Conservation (phyloP, 106 monocot genomes). For the Dendrobium huoshanense region DNA sequence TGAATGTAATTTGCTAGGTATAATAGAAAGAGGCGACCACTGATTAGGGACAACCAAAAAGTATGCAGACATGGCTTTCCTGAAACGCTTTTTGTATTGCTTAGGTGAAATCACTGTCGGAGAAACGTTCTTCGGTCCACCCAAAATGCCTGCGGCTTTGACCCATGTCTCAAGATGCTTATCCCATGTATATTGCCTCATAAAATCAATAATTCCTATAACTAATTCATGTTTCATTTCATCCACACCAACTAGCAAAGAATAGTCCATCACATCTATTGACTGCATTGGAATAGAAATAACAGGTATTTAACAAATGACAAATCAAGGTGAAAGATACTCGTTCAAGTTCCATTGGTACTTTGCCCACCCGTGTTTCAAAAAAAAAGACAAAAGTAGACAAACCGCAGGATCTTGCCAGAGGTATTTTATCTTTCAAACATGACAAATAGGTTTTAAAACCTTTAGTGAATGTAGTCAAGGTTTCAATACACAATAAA, state of each 20-base stretch:
- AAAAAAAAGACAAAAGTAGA: background rate
- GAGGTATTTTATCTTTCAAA: too few species aligned
- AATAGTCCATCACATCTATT: constrained; percentile 78
- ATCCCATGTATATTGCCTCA: constrained; percentile 80
- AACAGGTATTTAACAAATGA: background rate
- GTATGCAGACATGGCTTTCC: constrained; percentile 68
- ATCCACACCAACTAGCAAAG: constrained; percentile 63
- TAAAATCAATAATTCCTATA: constrained; percentile 69
- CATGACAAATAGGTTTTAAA: too few species aligned
- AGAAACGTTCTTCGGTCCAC: constrained; percentile 63
- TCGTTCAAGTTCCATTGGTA: background rate
- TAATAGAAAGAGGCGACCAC: constrained; percentile 29
- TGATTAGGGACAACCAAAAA: constrained; percentile 73
- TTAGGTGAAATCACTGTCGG: constrained; percentile 78
- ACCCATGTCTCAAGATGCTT: constrained; percentile 77
- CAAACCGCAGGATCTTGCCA: too few species aligned
- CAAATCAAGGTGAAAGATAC: background rate
- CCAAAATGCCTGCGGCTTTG: constrained; percentile 65
- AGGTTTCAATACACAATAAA: too few species aligned
- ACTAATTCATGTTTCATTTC: constrained; percentile 54
- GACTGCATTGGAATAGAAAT: constrained; percentile 27
- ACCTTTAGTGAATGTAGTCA: too few species aligned
- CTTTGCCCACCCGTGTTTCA: too few species aligned
- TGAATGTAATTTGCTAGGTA: constrained; percentile 18
- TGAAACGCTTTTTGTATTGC: constrained; percentile 70